A percentile compares a stretch with the other conserved stretches of the same genome.
Conservation (phyloP, 2,329 filamentous ascomycete genomes). For the Aspergillus ochraceus region DNA sequence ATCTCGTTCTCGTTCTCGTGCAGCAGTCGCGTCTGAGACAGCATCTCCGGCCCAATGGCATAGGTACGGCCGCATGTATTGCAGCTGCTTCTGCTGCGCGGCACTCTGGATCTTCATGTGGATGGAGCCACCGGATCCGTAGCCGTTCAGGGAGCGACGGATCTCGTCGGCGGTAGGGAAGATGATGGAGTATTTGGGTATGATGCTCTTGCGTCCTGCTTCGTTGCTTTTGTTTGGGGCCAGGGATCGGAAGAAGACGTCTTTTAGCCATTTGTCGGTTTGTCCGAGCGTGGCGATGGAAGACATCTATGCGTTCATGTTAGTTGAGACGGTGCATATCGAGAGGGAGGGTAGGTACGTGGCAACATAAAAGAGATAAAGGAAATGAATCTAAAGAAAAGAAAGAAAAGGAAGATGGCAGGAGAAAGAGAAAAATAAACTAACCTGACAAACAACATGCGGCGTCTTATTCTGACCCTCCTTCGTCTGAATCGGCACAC, state of each 20-base stretch:
- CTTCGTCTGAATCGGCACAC: conserved; percentile 48
- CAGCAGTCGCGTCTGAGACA: background rate
- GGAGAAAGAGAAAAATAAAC: conserved; percentile 8
- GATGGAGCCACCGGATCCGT: conserved; percentile 74
- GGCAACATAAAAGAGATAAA: background rate
- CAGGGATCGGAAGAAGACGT: conserved; percentile 58
- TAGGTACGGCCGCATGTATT: conserved; percentile 69
- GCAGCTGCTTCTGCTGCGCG: conserved; percentile 71
- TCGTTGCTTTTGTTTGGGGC: conserved; percentile 21
- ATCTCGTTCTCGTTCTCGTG: conserved; percentile 34
- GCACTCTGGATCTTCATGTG: conserved; percentile 74
- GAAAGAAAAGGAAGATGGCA: background rate
- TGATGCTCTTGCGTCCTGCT: background rate
- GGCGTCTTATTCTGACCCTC: conserved; percentile 17
- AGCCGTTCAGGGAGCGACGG: conserved; percentile 73
- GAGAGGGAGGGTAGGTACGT: background rate
- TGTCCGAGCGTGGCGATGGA: conserved; percentile 78
- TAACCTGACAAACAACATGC: conserved; percentile 41
- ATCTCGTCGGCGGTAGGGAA: conserved; percentile 83
- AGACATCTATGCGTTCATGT: conserved; percentile 63
- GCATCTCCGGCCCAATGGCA: conserved; percentile 72
- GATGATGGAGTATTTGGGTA: conserved; percentile 66
- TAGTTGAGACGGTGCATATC: background rate
- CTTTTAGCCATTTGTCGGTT: conserved; percentile 69
- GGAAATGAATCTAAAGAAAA: background rate